Evolutionary conservation across 2,329 filamentous ascomycete genomes (phyloP).

Genomic region (Hansfordia pulvinata): DNA sequence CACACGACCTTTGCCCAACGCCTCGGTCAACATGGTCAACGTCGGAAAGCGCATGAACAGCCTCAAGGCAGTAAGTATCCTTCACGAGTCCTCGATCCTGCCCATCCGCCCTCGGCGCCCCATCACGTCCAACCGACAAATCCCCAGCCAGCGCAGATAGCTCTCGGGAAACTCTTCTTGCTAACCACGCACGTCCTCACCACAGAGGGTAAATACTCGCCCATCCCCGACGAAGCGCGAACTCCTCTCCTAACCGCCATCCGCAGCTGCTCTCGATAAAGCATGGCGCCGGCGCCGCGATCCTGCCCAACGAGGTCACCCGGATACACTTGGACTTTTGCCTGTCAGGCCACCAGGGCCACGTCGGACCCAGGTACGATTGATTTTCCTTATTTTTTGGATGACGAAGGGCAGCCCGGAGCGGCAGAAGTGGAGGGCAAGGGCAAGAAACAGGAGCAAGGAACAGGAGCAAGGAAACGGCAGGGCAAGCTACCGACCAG

Average conservation of each 20-base stretch:
- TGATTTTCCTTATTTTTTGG: background rate
- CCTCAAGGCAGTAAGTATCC: slow-evolving; percentile 15
- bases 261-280: slow-evolving; percentile 33
- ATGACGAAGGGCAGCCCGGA: background rate
- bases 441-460: background rate
- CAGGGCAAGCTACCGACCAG: too few species aligned
- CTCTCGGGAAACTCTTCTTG: background rate
- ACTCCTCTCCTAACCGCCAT: slow-evolving; percentile 1
- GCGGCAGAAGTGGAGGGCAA: slow-evolving; percentile 1
- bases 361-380: slow-evolving; percentile 58
- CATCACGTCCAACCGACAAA: background rate
- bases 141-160: slow-evolving; percentile 9
- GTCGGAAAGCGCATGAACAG: slow-evolving; percentile 19
- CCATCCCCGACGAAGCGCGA: slow-evolving; percentile 1
- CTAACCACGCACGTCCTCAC: slow-evolving; percentile 4
- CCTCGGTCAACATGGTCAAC: slow-evolving; percentile 20
- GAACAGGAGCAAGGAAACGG: too few species aligned
- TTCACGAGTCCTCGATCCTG: too few species aligned
- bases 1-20: too few species aligned
- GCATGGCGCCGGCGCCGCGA: slow-evolving; percentile 69
- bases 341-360: slow-evolving; percentile 44
- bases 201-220: slow-evolving; percentile 1
- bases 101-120: slow-evolving; percentile 1
- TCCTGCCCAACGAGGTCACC: slow-evolving; percentile 64
- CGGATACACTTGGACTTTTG: slow-evolving; percentile 66